These are phyloP conservation scores for Rubia yunnanensis DNA, from an alignment of 257 asterid genomes.

Conservation along the genomic window DNA sequence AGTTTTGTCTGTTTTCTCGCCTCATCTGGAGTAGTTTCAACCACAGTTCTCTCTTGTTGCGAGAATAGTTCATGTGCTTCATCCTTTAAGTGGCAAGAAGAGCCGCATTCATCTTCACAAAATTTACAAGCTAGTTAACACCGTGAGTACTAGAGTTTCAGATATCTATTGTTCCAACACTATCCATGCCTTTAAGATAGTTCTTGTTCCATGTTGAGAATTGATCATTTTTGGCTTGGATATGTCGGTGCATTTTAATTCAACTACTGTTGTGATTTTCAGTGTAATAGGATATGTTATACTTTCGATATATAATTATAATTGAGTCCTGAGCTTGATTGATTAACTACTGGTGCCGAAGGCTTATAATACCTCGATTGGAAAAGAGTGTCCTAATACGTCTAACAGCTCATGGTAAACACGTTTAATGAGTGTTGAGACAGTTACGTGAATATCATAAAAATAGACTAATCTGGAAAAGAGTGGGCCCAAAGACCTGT, in stretches of 20 bases:
- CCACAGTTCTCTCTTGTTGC: not conserved
- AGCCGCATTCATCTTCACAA: not conserved
- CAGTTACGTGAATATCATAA: too few relatives aligned
- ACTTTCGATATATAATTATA: not conserved
- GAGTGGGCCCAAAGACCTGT: too few relatives aligned
- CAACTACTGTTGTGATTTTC: not conserved
- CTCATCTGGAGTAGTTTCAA: conserved; percentile 41
- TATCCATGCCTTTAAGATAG: not conserved
- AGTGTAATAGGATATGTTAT: too few relatives aligned
- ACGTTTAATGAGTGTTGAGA: too few relatives aligned
- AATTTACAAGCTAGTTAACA: too few relatives aligned
- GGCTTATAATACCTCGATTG: too few relatives aligned
- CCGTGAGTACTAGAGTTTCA: not conserved
- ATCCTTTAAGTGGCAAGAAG: not conserved
- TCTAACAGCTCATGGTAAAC: too few relatives aligned
- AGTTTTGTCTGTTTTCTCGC: conserved; percentile 61
- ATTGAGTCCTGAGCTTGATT: not conserved
- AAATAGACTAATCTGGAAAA: too few relatives aligned
- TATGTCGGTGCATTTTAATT: not conserved
- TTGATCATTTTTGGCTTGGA: not conserved
- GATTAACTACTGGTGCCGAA: too few relatives aligned
- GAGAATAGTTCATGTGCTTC: not conserved
- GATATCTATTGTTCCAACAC: not conserved
- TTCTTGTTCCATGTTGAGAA: not conserved
- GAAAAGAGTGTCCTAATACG: too few relatives aligned